A percentile compares a stretch with the other conserved stretches of the same genome.
Conservation (phyloP, 2,329 filamentous ascomycete genomes). For the Fusarium sp. region DNA sequence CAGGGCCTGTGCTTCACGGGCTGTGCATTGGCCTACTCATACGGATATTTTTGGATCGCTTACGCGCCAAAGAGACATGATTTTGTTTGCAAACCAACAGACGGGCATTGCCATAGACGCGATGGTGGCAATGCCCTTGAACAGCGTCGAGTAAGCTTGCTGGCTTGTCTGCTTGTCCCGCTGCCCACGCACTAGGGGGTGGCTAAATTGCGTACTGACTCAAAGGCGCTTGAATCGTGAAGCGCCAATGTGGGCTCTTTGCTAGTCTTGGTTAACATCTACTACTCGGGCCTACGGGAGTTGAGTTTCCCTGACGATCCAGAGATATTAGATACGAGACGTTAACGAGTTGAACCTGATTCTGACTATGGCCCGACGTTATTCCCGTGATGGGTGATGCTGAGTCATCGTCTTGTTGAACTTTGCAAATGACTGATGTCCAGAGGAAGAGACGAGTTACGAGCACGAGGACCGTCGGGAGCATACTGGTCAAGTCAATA, state of each 20-base stretch:
- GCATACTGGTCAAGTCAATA: neutral
- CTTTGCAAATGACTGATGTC: neutral
- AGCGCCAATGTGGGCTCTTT: neutral
- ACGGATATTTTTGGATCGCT: neutral
- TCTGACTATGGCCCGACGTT: neutral
- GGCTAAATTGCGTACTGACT: neutral
- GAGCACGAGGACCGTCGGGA: conserved; percentile 27
- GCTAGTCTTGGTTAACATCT: neutral
- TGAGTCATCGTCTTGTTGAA: neutral
- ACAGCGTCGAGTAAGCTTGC: conserved; percentile 7
- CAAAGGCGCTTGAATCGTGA: neutral
- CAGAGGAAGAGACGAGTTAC: conserved; percentile 30
- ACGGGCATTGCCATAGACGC: conserved; percentile 2
- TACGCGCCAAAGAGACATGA: conserved; percentile 9
- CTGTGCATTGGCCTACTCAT: neutral
- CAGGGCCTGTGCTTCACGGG: conserved; percentile 6
- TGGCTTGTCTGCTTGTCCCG: too few relatives aligned
- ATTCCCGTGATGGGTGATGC: neutral
- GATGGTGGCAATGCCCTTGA: conserved; percentile 15
- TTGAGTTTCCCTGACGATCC: neutral
- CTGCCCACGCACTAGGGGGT: neutral
- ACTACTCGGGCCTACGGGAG: too few relatives aligned
- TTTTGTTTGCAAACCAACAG: conserved; percentile 16
- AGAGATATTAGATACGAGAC: neutral
- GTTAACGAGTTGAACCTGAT: neutral